These are phyloP conservation scores for Neurospora sp. DNA, from an alignment of 495 filamentous ascomycete species.

Conservation along the genomic window DNA sequence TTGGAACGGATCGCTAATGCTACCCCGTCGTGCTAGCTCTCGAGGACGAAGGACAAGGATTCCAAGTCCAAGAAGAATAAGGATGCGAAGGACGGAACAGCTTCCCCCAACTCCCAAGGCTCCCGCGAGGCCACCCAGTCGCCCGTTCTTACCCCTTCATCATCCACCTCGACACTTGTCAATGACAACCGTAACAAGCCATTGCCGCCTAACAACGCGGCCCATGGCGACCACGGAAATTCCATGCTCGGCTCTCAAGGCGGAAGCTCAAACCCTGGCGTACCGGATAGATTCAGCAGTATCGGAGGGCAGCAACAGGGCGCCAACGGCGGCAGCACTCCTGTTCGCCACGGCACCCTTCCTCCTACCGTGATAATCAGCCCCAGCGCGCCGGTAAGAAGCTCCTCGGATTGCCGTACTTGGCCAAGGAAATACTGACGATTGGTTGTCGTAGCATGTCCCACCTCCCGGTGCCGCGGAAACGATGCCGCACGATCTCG, in stretches of 20 bases:
- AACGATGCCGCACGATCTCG: slow-evolving; percentile 96
- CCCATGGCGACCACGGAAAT: slow-evolving; percentile 35
- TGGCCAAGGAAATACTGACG: slow-evolving; percentile 14
- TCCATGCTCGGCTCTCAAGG: slow-evolving; percentile 34
- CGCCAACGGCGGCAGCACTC: slow-evolving; percentile 55
- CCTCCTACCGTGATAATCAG: slow-evolving; percentile 93
- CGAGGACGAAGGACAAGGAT: slow-evolving; percentile 83
- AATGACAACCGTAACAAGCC: slow-evolving; percentile 80
- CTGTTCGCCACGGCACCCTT: slow-evolving; percentile 57
- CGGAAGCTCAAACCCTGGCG: slow-evolving; percentile 17
- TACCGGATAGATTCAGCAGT: slow-evolving; percentile 36
- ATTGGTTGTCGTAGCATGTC: slow-evolving; percentile 53
- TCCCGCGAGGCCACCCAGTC: slow-evolving; percentile 46
- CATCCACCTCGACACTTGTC: slow-evolving; percentile 69
- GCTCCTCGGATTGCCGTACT: not conserved
- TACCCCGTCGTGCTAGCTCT: slow-evolving; percentile 58
- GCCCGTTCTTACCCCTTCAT: slow-evolving; percentile 59
- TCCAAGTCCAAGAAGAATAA: slow-evolving; percentile 95
- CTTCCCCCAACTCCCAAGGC: slow-evolving; percentile 57
- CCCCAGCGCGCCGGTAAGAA: slow-evolving; percentile 83
- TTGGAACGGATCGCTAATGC: slow-evolving; percentile 4
- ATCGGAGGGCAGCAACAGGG: slow-evolving; percentile 28
- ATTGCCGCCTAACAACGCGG: slow-evolving; percentile 56
- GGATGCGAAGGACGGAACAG: slow-evolving; percentile 63
- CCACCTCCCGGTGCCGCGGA: slow-evolving; percentile 90